Percentiles rank a stretch among this genome's conserved stretches.
phyloP scores from a whole-genome alignment of 164 flowering plant species.

The Brasenia schreberi region DNA sequence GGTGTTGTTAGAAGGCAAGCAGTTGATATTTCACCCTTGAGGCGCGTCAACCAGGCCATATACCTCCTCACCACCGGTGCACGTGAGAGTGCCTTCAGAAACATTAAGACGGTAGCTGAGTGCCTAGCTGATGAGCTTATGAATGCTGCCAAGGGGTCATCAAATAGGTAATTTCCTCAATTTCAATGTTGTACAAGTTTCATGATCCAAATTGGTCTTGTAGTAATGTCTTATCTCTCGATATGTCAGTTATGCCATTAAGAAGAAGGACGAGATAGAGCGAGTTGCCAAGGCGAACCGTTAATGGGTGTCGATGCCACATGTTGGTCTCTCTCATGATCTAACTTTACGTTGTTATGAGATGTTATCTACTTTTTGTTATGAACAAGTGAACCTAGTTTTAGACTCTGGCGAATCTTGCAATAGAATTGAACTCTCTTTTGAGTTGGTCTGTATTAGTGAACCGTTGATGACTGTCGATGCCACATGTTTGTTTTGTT shows the following conservation, averaged over 20 bases:
- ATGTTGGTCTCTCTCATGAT: too few species aligned
- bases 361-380: not conserved
- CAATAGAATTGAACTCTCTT: not conserved
- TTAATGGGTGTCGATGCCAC: constrained; percentile 5
- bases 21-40: constrained; percentile 32
- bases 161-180: constrained; percentile 18
- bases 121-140: constrained; percentile 36
- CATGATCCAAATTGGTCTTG: too few species aligned
- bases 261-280: constrained; percentile 35
- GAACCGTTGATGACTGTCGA: too few species aligned
- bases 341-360: too few species aligned
- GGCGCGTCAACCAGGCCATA: constrained; percentile 38
- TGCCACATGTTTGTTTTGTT: too few species aligned
- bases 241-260: constrained; percentile 28
- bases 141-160: constrained; percentile 41
- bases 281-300: constrained; percentile 37
- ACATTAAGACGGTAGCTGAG: constrained; percentile 30
- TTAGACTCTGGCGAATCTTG: not conserved
- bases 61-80: constrained; percentile 35
- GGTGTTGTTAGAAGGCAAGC: constrained; percentile 38
- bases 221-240: not conserved
- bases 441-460: too few species aligned
- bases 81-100: constrained; percentile 32
- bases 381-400: too few species aligned
- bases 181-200: not conserved